These are phyloP conservation scores for Graphiopsis chlorocephala DNA, from an alignment of 2,329 filamentous ascomycete genomes.

Conservation along the genomic window DNA sequence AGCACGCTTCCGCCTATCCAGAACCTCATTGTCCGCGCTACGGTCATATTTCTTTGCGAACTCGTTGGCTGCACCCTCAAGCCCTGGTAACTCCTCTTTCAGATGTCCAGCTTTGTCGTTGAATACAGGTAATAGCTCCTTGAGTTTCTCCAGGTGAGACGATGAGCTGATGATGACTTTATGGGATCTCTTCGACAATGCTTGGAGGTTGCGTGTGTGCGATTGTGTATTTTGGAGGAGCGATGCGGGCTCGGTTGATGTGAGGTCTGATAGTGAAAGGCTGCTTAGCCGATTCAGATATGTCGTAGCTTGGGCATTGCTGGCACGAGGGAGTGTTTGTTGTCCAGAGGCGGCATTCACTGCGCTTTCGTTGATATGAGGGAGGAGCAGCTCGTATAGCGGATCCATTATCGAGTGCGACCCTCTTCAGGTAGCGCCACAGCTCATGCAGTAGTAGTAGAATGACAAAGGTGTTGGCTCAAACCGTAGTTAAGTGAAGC, in stretches of 20 bases:
- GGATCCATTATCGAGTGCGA: constrained; percentile 49
- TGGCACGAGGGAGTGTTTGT: constrained; percentile 33
- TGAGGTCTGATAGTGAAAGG: constrained; percentile 70
- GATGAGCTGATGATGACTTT: constrained; percentile 79
- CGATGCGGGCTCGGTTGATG: constrained; percentile 71
- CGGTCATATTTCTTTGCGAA: constrained; percentile 85
- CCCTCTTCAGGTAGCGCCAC: background rate
- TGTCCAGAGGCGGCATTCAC: constrained; percentile 38
- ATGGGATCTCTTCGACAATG: constrained; percentile 84
- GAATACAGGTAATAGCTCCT: constrained; percentile 68
- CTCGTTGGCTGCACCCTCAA: constrained; percentile 73
- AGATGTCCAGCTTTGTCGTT: constrained; percentile 65
- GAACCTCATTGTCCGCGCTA: constrained; percentile 58
- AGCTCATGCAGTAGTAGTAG: background rate
- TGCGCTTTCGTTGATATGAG: constrained; percentile 52
- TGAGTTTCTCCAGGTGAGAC: constrained; percentile 70
- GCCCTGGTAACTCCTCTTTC: constrained; percentile 67
- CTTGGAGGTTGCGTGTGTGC: constrained; percentile 77
- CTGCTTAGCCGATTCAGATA: constrained; percentile 79
- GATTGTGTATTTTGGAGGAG: constrained; percentile 80
- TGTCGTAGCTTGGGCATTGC: constrained; percentile 56
- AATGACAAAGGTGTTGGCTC: background rate
- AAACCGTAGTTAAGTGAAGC: background rate
- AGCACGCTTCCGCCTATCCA: constrained; percentile 73
- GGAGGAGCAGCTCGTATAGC: constrained; percentile 69